Evolutionary conservation across 805 yeast species (phyloP), one percentile per base, ranked within the genome.

Genomic region (Pichia nanzhaoensis): DNA sequence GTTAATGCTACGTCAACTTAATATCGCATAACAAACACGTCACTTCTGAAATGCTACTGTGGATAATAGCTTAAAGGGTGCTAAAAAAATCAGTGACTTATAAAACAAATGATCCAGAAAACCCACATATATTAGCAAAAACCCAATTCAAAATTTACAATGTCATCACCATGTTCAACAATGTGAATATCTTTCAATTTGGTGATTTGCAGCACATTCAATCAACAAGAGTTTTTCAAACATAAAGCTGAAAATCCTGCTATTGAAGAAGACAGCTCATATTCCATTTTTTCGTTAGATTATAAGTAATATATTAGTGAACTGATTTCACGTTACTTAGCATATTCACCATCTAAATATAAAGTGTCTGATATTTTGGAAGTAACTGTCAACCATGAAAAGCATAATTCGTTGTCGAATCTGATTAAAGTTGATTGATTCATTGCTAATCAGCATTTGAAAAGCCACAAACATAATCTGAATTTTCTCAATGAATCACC

Each of bases 251-350:
- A 67, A 37, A 46, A 44, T 5, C 3, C 32, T 34, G 41, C 18
- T 32, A 22, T 3, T 3, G 34, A 24, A 4, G 20, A 20, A 18
- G 30, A 35, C 17, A 21, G 12, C 7, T 55, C 0, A 5, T 43
- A 45, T 32, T 13, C 43, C 4, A 81, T 90, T 9, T 80, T 95
- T 0, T 95, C 96, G 0, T 63, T 86, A n/a, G 95, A 90, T 52
- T 91, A 86, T 58, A 81, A 79, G 55, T 78, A 84, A 5, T 89
- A 85, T 57, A 70, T 88, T 49, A 85, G 84, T 42, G 95, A 87
- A 48, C 60, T 90, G 3, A 61, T 71, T 4, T 75, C 87, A 10
- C 74, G 95, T 49, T 91, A 80, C 58, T 97, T 98, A 0, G 65
- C 85, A 4, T 82, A 69, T 50, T 57, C 67, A 5, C 77, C 84